phyloP scores from a whole-genome alignment of 495 filamentous ascomycete genomes.

The Neurospora cerealis region DNA sequence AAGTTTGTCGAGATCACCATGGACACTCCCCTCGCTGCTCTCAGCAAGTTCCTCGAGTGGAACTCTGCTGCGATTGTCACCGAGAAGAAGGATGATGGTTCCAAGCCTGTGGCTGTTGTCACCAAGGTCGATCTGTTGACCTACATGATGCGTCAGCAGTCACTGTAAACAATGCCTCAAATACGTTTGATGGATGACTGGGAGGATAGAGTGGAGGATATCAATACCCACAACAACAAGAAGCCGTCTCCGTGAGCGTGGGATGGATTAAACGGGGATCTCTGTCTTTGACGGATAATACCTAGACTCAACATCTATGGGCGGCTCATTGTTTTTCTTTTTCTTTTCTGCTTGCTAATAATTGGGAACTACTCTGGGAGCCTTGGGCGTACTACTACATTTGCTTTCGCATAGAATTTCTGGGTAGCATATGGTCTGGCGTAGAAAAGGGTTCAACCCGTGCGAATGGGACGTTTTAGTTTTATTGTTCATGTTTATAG shows the following conservation, averaged over 20 bases:
- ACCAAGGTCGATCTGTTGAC: conserved; percentile 93
- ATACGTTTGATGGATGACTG: not conserved
- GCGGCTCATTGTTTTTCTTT: not conserved
- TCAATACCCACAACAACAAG: not conserved
- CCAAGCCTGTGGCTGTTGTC: conserved; percentile 73
- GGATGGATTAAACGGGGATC: not conserved
- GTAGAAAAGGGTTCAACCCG: conserved; percentile 16
- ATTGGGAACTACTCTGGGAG: not conserved
- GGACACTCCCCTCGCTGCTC: conserved; percentile 71
- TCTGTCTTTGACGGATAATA: not conserved
- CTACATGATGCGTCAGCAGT: conserved; percentile 74
- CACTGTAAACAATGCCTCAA: not conserved
- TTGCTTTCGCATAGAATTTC: conserved; percentile 5
- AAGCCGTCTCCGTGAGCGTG: not conserved
- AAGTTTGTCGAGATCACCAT: conserved; percentile 90
- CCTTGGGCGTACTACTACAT: not conserved
- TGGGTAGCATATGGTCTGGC: not conserved
- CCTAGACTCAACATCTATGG: conserved; percentile 17
- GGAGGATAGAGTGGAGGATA: not conserved
- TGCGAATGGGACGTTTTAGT: conserved; percentile 12
- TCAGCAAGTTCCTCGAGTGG: conserved; percentile 94
- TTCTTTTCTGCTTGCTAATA: not conserved
- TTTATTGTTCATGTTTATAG: not conserved
- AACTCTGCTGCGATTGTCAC: conserved; percentile 93
- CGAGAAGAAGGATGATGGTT: conserved; percentile 48